Base-by-base conservation (phyloP, 2,329 filamentous ascomycete species). In the Fusarium nodosum region DNA sequence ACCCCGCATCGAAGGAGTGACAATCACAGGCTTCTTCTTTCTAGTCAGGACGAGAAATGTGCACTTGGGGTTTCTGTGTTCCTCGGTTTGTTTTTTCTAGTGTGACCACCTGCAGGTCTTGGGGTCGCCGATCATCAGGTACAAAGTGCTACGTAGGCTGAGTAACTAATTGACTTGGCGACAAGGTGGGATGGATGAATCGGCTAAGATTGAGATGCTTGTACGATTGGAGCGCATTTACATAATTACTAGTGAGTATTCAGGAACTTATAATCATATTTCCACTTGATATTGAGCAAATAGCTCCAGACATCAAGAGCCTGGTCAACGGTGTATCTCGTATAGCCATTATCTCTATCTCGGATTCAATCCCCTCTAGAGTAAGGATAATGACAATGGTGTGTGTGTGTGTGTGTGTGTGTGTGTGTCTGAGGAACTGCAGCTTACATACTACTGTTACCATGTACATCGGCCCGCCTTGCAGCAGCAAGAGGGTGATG, bases 31-130 rank as follows among this genome's bases (percentile, higher is more conserved):
- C 71, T 68, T 70, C 28, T 30, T 30, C 28, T 30, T 30, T 30
- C 42, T 42, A 53, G 47, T 48, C 46, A 55, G 36, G 34, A 59
- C 48, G 26, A 48, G 42, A 55, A 36, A 12, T 9, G 22, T 4
- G 51, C 24, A 38, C 12, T 12, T 18, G 39, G 31, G 20, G 36
- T 53, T n/a, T 20, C 22, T 45, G 60, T 61, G 57, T 72, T 54
- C 71, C 71, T 73, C 71, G 71, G 71, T 61, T 61, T 34, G 24
- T 38, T 51, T 56, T 55, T 39, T 31, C 44, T 51, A 34, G 57
- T 54, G 68, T 67, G 65, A 52, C 22, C 62, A 60, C 45, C 47
- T 72, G 69, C 71, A 73, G 71, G 60, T 56, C 41, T 51, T 46
- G 33, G 28, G 42, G 30, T 51, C 30, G 62, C 42, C 56, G 65